A percentile compares a stretch with the other conserved stretches of the same genome.
These are phyloP conservation scores for Peribolospora kevripleyi DNA, from an alignment of 768 basidiomycete species.

Conservation along the genomic window DNA sequence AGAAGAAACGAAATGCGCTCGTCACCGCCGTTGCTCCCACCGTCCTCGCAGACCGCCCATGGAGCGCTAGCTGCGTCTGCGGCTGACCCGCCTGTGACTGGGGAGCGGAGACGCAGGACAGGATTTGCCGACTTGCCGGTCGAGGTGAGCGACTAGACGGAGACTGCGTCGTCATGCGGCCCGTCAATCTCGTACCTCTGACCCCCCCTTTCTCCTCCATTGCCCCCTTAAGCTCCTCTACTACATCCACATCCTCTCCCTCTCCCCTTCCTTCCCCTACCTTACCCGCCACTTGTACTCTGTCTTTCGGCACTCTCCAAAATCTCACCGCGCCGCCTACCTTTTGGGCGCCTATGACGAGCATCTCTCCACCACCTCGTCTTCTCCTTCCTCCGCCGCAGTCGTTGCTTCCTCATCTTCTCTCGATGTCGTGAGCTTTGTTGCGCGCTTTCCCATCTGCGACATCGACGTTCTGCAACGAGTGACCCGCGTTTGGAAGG, in stretches of 20 bases:
- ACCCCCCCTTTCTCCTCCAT: not conserved
- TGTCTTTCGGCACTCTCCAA: slow-evolving; percentile 33
- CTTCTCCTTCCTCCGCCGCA: slow-evolving; percentile 1
- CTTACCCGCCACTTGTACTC: slow-evolving; percentile 31
- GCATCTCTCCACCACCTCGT: slow-evolving; percentile 13
- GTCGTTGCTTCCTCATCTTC: not conserved
- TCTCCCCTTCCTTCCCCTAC: slow-evolving; percentile 38
- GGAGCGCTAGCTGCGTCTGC: no score
- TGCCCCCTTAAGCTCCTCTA: slow-evolving; percentile 36
- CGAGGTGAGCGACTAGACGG: slow-evolving; percentile 10
- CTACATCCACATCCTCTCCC: slow-evolving; percentile 46
- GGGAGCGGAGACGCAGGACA: no score
- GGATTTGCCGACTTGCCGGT: slow-evolving; percentile 9
- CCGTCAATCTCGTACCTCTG: not conserved
- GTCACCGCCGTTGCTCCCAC: no score
- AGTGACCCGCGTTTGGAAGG: slow-evolving; percentile 20
- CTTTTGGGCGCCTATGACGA: slow-evolving; percentile 24
- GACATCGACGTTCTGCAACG: slow-evolving; percentile 24
- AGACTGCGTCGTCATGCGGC: not conserved
- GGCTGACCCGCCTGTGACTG: no score
- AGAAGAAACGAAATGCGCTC: no score
- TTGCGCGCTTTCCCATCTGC: slow-evolving; percentile 20
- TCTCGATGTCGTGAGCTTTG: slow-evolving; percentile 27
- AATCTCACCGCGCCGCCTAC: slow-evolving; percentile 41
- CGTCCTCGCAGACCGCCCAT: no score